Conservation (phyloP, 176 grass and related monocot genomes). For the Stipa capillata region DNA sequence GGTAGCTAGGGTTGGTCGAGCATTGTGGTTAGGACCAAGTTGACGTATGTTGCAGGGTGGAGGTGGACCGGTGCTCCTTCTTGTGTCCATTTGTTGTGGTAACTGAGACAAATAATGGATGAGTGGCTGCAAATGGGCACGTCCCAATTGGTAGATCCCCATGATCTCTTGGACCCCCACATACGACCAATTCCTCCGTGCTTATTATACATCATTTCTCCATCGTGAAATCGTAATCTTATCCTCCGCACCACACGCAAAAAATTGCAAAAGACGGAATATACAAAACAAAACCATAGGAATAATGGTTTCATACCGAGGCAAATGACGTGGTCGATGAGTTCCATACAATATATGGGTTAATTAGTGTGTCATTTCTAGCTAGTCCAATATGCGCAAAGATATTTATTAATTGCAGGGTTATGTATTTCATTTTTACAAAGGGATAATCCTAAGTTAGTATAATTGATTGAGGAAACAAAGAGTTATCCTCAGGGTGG, state of each 20-base stretch:
- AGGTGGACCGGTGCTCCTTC: neutral
- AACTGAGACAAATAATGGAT: constrained; percentile 9
- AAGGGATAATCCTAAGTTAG: too few relatives aligned
- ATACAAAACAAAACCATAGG: neutral
- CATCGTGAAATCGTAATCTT: constrained; percentile 23
- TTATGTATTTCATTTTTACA: too few relatives aligned
- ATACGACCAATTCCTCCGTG: constrained; percentile 8
- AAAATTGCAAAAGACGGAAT: neutral
- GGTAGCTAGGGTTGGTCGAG: neutral
- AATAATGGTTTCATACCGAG: neutral
- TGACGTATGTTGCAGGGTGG: neutral
- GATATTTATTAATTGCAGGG: neutral
- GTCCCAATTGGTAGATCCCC: constrained; percentile 39
- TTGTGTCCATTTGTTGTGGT: constrained; percentile 12
- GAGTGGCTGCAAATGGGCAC: constrained; percentile 30
- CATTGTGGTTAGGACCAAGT: neutral
- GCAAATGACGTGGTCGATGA: neutral
- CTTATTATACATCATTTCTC: neutral
- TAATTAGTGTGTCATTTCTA: neutral
- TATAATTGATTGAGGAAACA: too few relatives aligned
- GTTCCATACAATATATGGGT: neutral
- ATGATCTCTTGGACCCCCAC: constrained; percentile 30
- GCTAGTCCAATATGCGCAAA: neutral
- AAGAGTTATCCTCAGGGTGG: too few relatives aligned
- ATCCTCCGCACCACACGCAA: neutral